Conservation (phyloP, 108 stramenopile genomes). For the Parietichytrium sp. region DNA sequence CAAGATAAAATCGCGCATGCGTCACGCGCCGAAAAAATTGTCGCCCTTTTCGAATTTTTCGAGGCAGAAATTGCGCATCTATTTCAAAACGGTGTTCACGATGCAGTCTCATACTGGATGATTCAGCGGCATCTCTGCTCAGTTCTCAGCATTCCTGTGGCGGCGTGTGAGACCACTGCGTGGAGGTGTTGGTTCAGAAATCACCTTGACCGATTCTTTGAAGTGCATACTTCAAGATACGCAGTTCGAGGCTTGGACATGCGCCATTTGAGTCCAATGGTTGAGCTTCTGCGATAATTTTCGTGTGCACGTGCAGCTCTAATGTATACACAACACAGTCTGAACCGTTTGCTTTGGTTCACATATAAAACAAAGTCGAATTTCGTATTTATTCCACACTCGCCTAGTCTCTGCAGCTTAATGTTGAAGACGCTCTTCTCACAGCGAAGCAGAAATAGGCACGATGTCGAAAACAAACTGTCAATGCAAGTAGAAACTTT, state of each 20-base stretch:
- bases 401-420: neutral
- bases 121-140: neutral
- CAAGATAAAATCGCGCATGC: neutral
- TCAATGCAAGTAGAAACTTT: neutral
- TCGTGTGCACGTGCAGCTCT: neutral
- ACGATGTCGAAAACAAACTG: neutral
- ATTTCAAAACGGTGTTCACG: neutral
- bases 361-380: neutral
- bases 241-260: neutral
- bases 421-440: neutral
- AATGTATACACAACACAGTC: neutral
- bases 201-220: constrained; percentile 24
- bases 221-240: neutral
- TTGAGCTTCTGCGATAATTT: neutral
- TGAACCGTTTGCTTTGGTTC: neutral
- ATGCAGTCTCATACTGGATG: neutral
- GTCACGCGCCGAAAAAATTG: neutral
- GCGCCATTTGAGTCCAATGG: neutral
- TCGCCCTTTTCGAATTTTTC: neutral
- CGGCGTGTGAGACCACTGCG: neutral
- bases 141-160: neutral
- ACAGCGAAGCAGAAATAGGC: neutral
- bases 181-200: constrained; percentile 12
- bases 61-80: neutral
- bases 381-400: too few species aligned